These are phyloP conservation scores for Chalciporus chontae DNA, from an alignment of 768 basidiomycete genomes.

Conservation along the genomic window DNA sequence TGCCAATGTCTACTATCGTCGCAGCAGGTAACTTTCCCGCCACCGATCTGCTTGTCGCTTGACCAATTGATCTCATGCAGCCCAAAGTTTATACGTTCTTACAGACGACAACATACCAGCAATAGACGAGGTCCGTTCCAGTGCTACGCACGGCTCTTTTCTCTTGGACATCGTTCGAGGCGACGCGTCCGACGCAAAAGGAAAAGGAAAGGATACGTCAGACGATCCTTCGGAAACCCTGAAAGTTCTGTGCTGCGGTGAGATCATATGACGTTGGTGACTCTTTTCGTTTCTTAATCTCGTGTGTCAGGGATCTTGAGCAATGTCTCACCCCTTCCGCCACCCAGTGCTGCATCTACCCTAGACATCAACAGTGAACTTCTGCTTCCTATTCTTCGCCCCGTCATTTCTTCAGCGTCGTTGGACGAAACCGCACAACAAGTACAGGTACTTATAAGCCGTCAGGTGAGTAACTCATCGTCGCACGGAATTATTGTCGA, in stretches of 20 bases:
- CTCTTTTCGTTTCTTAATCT: not conserved
- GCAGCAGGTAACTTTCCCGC: conserved; percentile 62
- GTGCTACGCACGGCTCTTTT: conserved; percentile 59
- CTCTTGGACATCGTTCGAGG: conserved; percentile 59
- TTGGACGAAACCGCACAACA: conserved; percentile 46
- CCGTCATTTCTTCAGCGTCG: conserved; percentile 58
- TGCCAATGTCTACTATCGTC: conserved; percentile 69
- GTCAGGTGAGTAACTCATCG: conserved; percentile 39
- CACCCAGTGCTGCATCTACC: conserved; percentile 56
- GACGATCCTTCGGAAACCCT: conserved; percentile 53
- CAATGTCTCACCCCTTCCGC: conserved; percentile 73
- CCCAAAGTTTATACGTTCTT: conserved; percentile 89
- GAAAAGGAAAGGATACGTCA: conserved; percentile 38
- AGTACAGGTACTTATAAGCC: conserved; percentile 50
- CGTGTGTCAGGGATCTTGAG: conserved; percentile 59
- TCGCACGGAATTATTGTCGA: not conserved
- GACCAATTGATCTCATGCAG: conserved; percentile 35
- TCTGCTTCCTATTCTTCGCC: conserved; percentile 65
- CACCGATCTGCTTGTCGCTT: not conserved
- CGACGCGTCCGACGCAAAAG: conserved; percentile 27
- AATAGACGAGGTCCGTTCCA: conserved; percentile 57
- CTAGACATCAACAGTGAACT: conserved; percentile 71
- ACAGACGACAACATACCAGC: conserved; percentile 87
- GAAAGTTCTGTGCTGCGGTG: conserved; percentile 71
- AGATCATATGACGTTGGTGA: conserved; percentile 10